phyloP scores from a whole-genome alignment of 2,329 filamentous ascomycete species.

The Xylariaceae sp. region DNA sequence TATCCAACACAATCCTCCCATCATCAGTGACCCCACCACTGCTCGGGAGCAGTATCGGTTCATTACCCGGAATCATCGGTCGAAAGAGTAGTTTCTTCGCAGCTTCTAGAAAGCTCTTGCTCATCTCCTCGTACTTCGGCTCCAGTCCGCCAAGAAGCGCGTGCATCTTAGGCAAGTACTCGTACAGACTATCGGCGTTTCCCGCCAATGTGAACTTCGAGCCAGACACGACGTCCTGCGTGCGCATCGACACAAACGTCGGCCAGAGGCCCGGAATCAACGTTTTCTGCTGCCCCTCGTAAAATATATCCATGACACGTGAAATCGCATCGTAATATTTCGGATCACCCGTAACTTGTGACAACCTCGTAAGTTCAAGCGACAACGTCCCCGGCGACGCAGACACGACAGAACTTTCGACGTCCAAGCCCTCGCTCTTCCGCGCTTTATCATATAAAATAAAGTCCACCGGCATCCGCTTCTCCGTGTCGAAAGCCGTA shows the following conservation, averaged over 20 bases:
- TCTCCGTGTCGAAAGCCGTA: constrained; percentile 41
- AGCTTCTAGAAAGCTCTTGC: constrained; percentile 47
- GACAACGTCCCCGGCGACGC: constrained; percentile 58
- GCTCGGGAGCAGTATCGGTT: constrained; percentile 60
- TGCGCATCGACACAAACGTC: constrained; percentile 54
- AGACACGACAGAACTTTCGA: constrained; percentile 38
- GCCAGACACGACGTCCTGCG: constrained; percentile 38
- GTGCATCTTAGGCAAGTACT: constrained; percentile 59
- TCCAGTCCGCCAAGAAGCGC: constrained; percentile 58
- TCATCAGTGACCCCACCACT: constrained; percentile 36
- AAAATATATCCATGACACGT: constrained; percentile 61
- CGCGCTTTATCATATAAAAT: constrained; percentile 41
- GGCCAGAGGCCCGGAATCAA: constrained; percentile 70
- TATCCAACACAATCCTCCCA: constrained; percentile 26
- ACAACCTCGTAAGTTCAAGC: constrained; percentile 67
- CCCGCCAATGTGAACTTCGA: constrained; percentile 35
- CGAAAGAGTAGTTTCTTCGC: constrained; percentile 61
- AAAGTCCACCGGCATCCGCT: constrained; percentile 43
- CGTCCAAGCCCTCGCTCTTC: constrained; percentile 31
- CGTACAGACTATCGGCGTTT: constrained; percentile 42
- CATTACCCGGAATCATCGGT: constrained; percentile 55
- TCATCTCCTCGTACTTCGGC: constrained; percentile 36
- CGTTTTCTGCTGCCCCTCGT: constrained; percentile 60
- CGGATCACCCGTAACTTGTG: constrained; percentile 64
- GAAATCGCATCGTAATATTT: constrained; percentile 72